phyloP scores from a whole-genome alignment of 23 red algal species.

The Gracilaria caudata region DNA sequence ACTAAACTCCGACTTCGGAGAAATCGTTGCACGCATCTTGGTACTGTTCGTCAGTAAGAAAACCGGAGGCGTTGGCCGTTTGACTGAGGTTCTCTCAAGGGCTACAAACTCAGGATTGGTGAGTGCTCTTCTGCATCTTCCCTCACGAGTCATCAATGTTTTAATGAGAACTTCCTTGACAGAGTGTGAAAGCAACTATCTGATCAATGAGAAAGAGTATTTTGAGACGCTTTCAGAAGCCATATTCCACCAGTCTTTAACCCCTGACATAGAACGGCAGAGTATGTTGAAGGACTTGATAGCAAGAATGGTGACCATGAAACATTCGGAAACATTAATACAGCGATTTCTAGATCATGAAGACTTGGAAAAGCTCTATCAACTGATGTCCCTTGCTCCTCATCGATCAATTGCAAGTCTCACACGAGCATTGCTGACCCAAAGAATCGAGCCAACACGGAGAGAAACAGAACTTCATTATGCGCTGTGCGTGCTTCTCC shows the following conservation, averaged over 20 bases:
- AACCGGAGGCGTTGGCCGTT: slow-evolving; percentile 20
- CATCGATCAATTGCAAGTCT: slow-evolving; percentile 6
- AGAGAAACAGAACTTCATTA: slow-evolving; percentile 16
- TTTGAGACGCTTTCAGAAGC: slow-evolving; percentile 32
- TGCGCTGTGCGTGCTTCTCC: not conserved
- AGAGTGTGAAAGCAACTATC: not conserved
- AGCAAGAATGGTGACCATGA: slow-evolving; percentile 34
- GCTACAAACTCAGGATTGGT: not conserved
- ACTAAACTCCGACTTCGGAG: slow-evolving; percentile 10
- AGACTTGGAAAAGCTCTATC: not conserved
- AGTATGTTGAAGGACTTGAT: slow-evolving; percentile 25
- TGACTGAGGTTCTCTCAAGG: slow-evolving; percentile 15
- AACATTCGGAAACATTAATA: slow-evolving; percentile 32
- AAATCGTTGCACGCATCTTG: slow-evolving; percentile 19
- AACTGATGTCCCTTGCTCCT: slow-evolving; percentile 25
- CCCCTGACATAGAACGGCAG: slow-evolving; percentile 23
- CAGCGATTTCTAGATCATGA: not conserved
- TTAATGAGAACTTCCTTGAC: slow-evolving; percentile 22
- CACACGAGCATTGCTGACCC: slow-evolving; percentile 23
- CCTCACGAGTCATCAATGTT: slow-evolving; percentile 40
- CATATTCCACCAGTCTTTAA: slow-evolving; percentile 37
- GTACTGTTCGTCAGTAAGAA: slow-evolving; percentile 15
- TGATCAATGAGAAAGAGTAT: slow-evolving; percentile 38
- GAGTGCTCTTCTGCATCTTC: slow-evolving; percentile 48
- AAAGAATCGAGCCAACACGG: not conserved